Percentiles rank a stretch among this genome's conserved stretches.
phyloP scores from a whole-genome alignment of 163 green algal genomes.

The Prototheca wickerhamii region DNA sequence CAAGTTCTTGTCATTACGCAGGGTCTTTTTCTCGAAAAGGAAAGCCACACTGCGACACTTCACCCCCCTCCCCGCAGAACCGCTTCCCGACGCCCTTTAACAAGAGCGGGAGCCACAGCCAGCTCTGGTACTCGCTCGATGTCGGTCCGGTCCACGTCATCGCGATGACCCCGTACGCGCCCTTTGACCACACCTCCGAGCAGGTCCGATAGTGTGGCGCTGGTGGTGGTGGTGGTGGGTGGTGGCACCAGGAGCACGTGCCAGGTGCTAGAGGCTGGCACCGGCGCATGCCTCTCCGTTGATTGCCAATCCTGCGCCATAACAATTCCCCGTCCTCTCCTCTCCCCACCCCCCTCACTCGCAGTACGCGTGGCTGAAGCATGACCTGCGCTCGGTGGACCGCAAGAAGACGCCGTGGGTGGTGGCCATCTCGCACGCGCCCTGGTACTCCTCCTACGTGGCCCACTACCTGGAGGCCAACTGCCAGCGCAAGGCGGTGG shows the following conservation, averaged over 20 bases:
- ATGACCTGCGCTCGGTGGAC: conserved; percentile 50
- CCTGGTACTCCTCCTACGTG: conserved; percentile 56
- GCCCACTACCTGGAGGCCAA: conserved; percentile 34
- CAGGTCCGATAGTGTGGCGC: too few relatives aligned
- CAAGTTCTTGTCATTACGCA: not conserved
- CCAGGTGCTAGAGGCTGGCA: not conserved
- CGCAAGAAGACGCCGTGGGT: conserved; percentile 63
- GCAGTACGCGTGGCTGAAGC: conserved; percentile 27
- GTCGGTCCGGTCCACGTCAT: conserved; percentile 39
- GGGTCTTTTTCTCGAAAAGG: not conserved
- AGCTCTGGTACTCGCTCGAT: conserved; percentile 27
- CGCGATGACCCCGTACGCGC: conserved; percentile 48
- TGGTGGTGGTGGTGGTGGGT: not conserved
- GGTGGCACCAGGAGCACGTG: not conserved
- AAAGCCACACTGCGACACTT: not conserved
- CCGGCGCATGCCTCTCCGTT: not conserved
- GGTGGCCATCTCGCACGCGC: conserved; percentile 56
- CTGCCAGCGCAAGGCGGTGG: conserved; percentile 4
- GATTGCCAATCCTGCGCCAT: not conserved
- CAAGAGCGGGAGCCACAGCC: not conserved
- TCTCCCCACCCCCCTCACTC: conserved; percentile 20
- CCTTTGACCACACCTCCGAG: conserved; percentile 26
- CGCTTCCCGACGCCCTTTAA: not conserved
- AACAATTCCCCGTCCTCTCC: not conserved
- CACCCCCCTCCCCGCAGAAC: not conserved